Conservation (phyloP, 768 basidiomycete species). For the Thelephora ganbajun region DNA sequence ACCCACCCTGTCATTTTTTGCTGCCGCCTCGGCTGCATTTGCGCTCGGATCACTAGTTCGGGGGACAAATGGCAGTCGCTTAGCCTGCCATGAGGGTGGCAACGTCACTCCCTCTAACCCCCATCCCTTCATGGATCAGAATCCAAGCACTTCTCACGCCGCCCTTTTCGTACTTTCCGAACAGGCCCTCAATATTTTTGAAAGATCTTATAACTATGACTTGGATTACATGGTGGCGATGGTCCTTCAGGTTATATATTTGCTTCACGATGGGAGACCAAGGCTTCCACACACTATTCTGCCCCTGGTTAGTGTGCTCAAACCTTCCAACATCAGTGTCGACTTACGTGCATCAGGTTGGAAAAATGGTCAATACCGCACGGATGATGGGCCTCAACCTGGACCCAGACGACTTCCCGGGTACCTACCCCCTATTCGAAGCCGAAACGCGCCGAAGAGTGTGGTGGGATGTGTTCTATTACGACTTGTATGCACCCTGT, state of each 20-base stretch:
- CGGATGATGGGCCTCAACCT: constrained; percentile 46
- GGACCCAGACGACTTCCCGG: constrained; percentile 41
- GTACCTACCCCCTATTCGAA: constrained; percentile 33
- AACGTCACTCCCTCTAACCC: constrained; percentile 3
- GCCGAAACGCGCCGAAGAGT: constrained; percentile 39
- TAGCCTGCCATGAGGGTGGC: neutral
- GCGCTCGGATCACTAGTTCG: constrained; percentile 39
- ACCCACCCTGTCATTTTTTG: constrained; percentile 41
- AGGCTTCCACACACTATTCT: constrained; percentile 27
- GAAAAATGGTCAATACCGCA: constrained; percentile 57
- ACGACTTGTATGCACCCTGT: constrained; percentile 51
- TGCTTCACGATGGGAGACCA: constrained; percentile 36
- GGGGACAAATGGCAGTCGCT: constrained; percentile 4
- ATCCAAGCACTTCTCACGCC: constrained; percentile 8
- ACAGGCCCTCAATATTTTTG: constrained; percentile 30
- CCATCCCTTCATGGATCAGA: constrained; percentile 12
- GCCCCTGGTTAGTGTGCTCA: constrained; percentile 24
- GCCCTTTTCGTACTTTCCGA: constrained; percentile 33
- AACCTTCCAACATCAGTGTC: neutral
- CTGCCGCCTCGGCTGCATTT: constrained; percentile 40
- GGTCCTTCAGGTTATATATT: constrained; percentile 39
- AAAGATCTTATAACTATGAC: constrained; percentile 30
- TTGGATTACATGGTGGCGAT: constrained; percentile 47
- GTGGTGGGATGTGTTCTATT: constrained; percentile 75
- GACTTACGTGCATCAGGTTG: constrained; percentile 26